Evolutionary conservation across 192 early-diverging fungal genomes (phyloP).

Genomic region (Coemansia sp.): DNA sequence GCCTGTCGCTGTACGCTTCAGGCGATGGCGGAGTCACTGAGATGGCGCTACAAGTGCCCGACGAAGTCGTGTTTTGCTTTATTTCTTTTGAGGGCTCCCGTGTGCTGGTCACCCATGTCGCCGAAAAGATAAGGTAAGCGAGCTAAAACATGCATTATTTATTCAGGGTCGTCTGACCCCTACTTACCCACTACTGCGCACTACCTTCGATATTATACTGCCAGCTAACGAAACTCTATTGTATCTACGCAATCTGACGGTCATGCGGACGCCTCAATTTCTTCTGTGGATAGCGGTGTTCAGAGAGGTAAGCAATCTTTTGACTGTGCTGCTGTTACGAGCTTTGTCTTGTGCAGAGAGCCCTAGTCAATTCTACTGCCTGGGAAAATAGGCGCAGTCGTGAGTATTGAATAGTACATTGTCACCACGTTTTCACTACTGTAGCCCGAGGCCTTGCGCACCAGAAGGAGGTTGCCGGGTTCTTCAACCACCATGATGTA

Average conservation of each 20-base stretch:
- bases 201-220: slow-evolving; percentile 3
- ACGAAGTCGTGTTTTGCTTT: slow-evolving; percentile 42
- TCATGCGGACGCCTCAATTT: not conserved
- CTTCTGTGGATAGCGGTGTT: slow-evolving; percentile 25
- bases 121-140: slow-evolving; percentile 50
- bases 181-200: not conserved
- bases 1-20: slow-evolving; percentile 34
- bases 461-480: slow-evolving; percentile 38
- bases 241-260: not conserved
- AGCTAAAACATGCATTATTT: not conserved
- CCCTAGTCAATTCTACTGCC: not conserved
- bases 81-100: slow-evolving; percentile 43
- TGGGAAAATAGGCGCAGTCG: not conserved
- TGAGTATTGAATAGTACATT: slow-evolving; percentile 6
- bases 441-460: slow-evolving; percentile 53
- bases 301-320: slow-evolving; percentile 23
- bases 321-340: not conserved
- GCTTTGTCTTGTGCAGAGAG: not conserved
- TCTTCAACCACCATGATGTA: slow-evolving; percentile 46
- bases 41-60: slow-evolving; percentile 41
- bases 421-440: slow-evolving; percentile 1
- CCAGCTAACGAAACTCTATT: slow-evolving; percentile 1
- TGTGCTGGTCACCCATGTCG: slow-evolving; percentile 49
- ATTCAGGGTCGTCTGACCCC: not conserved
- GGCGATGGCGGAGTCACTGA: slow-evolving; percentile 35